A percentile compares a stretch with the other conserved stretches of the same genome.
Conservation (phyloP, 169 alveolate genomes). For the Cryptosporidium canis region DNA sequence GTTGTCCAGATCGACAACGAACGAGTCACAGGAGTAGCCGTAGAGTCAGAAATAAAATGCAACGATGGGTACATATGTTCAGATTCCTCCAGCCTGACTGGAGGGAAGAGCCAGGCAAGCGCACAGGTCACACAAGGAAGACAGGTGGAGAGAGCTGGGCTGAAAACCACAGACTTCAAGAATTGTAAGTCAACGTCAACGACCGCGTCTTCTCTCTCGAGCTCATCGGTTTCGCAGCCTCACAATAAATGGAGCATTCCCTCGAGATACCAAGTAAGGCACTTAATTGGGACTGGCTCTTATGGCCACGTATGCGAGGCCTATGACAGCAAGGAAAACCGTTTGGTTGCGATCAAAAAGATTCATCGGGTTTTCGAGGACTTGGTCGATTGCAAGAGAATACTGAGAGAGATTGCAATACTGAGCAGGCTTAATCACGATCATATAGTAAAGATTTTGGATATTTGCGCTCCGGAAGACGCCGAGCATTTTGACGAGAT, state of each 20-base stretch:
- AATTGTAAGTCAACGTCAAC: conserved; percentile 54
- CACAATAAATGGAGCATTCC: conserved; percentile 77
- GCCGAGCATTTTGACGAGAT: conserved; percentile 91
- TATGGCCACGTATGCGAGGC: conserved; percentile 93
- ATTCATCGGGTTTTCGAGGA: conserved; percentile 95
- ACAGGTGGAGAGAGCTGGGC: not conserved
- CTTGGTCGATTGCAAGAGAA: conserved; percentile 95
- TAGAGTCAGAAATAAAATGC: not conserved
- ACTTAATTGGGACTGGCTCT: conserved; percentile 92
- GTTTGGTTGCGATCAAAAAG: conserved; percentile 94
- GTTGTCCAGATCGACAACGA: conserved; percentile 41
- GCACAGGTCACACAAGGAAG: not conserved
- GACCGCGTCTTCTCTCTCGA: conserved; percentile 28
- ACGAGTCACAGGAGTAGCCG: not conserved
- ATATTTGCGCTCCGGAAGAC: conserved; percentile 91
- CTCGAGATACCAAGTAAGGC: conserved; percentile 87
- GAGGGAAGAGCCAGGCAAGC: not conserved
- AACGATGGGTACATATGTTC: not conserved
- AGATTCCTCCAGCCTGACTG: not conserved
- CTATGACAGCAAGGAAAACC: conserved; percentile 84
- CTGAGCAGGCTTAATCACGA: conserved; percentile 91
- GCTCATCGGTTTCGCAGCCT: conserved; percentile 38
- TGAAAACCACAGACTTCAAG: not conserved
- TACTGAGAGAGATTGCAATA: conserved; percentile 94
- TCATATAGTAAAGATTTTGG: conserved; percentile 90